Base-by-base conservation (phyloP, 352 stramenopile species). In the Pythium guiyangense region DNA sequence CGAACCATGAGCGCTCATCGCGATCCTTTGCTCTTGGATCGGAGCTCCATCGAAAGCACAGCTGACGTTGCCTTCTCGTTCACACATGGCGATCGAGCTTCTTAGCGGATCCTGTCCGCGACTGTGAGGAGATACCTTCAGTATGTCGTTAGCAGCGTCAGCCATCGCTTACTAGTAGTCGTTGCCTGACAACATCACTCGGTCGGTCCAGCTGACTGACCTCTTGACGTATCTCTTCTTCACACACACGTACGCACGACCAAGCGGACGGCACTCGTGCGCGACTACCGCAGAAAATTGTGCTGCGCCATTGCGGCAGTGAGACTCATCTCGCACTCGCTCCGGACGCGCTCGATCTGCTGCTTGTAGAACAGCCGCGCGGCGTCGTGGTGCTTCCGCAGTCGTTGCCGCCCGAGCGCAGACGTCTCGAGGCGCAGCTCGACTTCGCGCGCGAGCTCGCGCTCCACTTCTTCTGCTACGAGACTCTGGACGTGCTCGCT, bases 271-370 rank as follows among this genome's bases (percentile, higher is more conserved):
- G n/a, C 6, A 22, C 12, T 49, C 25, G 11, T 22, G 22, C 17
- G 29, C 8, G 6, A 31, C 52, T 72, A 93, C 11, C 84, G 74
- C 18, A 93, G 65, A 29, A 93, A 59, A 59, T 91, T 93, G 69
- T 71, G 80, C 63, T 88, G 77, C 43, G 74, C 74, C 63, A 86
- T 86, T 6, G 72, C 74, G 0, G 75, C 55, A 0, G 74, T 79
- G 49, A 91, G 77, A 52, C 69, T 70, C 64, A 87, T 63, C 64
- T 91, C 77, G 55, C 79, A 89, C 65, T 91, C 80, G 35, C 57
- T 67, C 0, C 66, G 74, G 49, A 90, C 68, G 10, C 81, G 70
- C 51, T 84, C 64, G 57, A 93, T 80, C 59, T 89, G 84, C 35
- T 67, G 46, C 48, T 73, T 73, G 63, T 83, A 71, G 63, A 83